Evolutionary conservation across 1,139 yeast species (phyloP).

Genomic region (Kodamaea anthophila): DNA sequence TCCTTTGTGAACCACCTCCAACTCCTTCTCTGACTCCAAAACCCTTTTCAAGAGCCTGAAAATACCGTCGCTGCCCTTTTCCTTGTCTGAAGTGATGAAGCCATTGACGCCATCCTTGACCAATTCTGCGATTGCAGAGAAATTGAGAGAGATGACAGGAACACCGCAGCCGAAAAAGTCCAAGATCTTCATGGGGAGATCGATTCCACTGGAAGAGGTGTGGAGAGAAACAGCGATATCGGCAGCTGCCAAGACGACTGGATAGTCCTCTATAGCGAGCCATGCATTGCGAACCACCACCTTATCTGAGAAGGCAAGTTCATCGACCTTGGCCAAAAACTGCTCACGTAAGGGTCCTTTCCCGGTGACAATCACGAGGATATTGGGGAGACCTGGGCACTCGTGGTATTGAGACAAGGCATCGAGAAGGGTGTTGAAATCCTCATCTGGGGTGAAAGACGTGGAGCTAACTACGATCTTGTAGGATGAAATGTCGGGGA

Average conservation of each 20-base stretch:
- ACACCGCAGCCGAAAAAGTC: conserved; percentile 96
- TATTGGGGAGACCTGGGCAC: conserved; percentile 31
- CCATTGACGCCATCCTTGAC: conserved; percentile 47
- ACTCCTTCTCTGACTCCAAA: conserved; percentile 33
- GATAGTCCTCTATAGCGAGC: conserved; percentile 79
- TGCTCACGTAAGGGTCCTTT: conserved; percentile 75
- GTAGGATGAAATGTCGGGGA: conserved; percentile 31
- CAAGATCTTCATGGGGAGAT: conserved; percentile 94
- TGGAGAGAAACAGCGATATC: conserved; percentile 90
- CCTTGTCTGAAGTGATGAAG: conserved; percentile 25
- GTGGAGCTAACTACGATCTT: conserved; percentile 78
- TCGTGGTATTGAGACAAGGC: conserved; percentile 53
- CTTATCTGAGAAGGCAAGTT: conserved; percentile 33
- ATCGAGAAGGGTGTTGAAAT: conserved; percentile 60
- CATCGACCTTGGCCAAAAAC: conserved; percentile 42
- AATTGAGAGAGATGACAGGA: conserved; percentile 77
- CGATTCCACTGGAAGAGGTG: conserved; percentile 86
- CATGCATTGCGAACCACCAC: conserved; percentile 63
- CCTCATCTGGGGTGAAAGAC: conserved; percentile 95
- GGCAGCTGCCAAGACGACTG: conserved; percentile 64
- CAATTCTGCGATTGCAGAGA: conserved; percentile 65
- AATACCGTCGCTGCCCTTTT: conserved; percentile 42
- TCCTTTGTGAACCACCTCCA: conserved; percentile 48
- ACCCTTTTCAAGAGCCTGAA: conserved; percentile 41
- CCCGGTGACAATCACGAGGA: conserved; percentile 79